Evolutionary conservation across 441 rosid species (phyloP).

Genomic region (Oxalis stricta): DNA sequence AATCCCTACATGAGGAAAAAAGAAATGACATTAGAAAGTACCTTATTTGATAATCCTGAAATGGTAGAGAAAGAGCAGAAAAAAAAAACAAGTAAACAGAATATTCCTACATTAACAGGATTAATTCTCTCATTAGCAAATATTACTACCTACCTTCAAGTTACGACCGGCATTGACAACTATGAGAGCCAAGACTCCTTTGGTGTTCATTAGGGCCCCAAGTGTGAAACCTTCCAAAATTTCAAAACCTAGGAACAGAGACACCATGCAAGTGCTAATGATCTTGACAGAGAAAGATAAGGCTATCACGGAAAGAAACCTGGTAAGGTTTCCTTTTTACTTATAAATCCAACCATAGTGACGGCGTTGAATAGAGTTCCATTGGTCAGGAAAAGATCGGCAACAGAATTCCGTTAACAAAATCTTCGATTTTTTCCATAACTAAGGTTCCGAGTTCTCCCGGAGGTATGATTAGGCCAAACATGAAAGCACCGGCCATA

Average conservation of each 20-base stretch:
- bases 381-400: constrained; percentile 15
- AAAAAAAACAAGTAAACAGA: neutral
- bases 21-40: too few species aligned
- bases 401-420: constrained; percentile 16
- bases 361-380: constrained; percentile 7
- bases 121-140: neutral
- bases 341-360: too few species aligned
- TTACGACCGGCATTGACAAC: constrained; percentile 23
- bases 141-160: constrained; percentile 6
- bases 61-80: neutral
- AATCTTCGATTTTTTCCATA: constrained; percentile 22
- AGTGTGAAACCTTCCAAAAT: constrained; percentile 20
- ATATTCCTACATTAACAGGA: neutral
- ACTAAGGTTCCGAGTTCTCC: constrained; percentile 19
- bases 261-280: constrained; percentile 15
- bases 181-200: constrained; percentile 28
- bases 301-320: neutral
- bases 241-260: constrained; percentile 9
- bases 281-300: constrained; percentile 16
- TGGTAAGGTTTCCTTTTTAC: neutral
- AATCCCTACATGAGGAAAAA: neutral
- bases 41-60: too few species aligned
- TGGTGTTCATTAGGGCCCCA: constrained; percentile 36
- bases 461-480: constrained; percentile 28
- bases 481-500: constrained; percentile 31